A percentile compares a stretch with the other conserved stretches of the same genome.
Conservation (phyloP, 768 basidiomycete genomes). For the Leccinellum rugosiceps region DNA sequence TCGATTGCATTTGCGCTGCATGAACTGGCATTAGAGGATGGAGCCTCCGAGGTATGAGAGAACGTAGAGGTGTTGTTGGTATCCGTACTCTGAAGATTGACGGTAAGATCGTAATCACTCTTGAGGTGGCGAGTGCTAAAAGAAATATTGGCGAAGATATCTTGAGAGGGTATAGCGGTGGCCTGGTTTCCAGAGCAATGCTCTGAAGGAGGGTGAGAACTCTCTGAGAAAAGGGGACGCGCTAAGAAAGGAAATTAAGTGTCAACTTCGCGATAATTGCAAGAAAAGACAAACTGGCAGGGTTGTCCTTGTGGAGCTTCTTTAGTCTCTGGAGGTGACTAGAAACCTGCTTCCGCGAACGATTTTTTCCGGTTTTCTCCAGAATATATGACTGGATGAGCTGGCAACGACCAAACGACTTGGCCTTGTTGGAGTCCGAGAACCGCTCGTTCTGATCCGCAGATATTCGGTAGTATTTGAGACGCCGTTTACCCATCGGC, state of each 20-base stretch:
- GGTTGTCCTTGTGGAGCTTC: conserved; percentile 32
- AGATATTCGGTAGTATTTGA: conserved; percentile 31
- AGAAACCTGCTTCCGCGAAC: conserved; percentile 39
- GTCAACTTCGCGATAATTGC: neutral
- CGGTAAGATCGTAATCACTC: conserved; percentile 8
- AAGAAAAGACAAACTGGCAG: conserved; percentile 27
- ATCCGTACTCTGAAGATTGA: conserved; percentile 6
- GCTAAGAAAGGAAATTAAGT: conserved; percentile 14
- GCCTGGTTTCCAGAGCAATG: conserved; percentile 4
- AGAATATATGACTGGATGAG: conserved; percentile 38
- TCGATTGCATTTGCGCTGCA: neutral
- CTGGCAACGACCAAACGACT: conserved; percentile 38
- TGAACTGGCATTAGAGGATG: neutral
- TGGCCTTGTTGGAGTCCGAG: conserved; percentile 13
- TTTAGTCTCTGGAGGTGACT: conserved; percentile 39
- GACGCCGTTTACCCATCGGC: conserved; percentile 36
- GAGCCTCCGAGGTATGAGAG: conserved; percentile 5
- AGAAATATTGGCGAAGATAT: conserved; percentile 8
- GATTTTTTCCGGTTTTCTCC: conserved; percentile 37
- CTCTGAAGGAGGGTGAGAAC: conserved; percentile 11
- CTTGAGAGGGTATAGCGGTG: conserved; percentile 5
- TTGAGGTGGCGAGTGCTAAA: conserved; percentile 10
- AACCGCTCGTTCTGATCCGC: conserved; percentile 10
- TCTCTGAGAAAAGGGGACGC: conserved; percentile 26
- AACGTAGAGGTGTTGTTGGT: neutral